phyloP scores from a whole-genome alignment of 306 rosid species.

The Castanospermum australe region DNA sequence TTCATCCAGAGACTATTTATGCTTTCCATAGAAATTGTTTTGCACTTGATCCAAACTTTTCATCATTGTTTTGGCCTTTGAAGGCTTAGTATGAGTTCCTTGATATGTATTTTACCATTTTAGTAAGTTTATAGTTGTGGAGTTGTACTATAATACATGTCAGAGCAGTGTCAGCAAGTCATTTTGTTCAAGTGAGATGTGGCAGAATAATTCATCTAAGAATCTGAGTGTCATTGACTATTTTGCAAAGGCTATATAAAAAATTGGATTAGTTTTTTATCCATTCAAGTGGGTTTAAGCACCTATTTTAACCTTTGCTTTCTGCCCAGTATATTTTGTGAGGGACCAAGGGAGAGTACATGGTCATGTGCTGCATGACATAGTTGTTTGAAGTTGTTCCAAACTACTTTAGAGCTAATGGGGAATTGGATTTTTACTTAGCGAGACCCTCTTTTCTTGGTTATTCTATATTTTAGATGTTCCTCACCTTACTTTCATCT shows the following conservation, averaged over 20 bases:
- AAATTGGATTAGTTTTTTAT: background rate
- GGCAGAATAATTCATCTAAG: background rate
- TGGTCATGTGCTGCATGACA: constrained; percentile 5
- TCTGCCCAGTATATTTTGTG: background rate
- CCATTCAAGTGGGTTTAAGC: background rate
- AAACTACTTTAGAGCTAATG: constrained; percentile 3
- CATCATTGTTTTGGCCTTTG: constrained; percentile 1
- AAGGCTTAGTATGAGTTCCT: constrained; percentile 18
- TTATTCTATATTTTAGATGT: constrained; percentile 5
- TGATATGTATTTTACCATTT: constrained; percentile 5
- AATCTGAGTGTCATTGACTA: background rate
- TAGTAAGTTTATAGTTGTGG: background rate
- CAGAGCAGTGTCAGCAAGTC: background rate
- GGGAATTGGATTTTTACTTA: background rate
- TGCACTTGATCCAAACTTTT: constrained; percentile 1
- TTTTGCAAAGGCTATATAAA: background rate
- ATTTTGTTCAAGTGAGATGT: background rate
- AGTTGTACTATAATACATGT: background rate
- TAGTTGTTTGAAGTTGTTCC: constrained; percentile 25
- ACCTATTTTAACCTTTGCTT: background rate
- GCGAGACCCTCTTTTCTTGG: background rate
- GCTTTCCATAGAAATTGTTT: constrained; percentile 3
- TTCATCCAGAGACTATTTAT: constrained; percentile 14
- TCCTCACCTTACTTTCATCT: background rate
- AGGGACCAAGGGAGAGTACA: background rate